Percentiles rank a stretch among this genome's conserved stretches.
Evolutionary conservation across 495 filamentous ascomycete genomes (phyloP).

Genomic region (Trichocladium uniseriatum): DNA sequence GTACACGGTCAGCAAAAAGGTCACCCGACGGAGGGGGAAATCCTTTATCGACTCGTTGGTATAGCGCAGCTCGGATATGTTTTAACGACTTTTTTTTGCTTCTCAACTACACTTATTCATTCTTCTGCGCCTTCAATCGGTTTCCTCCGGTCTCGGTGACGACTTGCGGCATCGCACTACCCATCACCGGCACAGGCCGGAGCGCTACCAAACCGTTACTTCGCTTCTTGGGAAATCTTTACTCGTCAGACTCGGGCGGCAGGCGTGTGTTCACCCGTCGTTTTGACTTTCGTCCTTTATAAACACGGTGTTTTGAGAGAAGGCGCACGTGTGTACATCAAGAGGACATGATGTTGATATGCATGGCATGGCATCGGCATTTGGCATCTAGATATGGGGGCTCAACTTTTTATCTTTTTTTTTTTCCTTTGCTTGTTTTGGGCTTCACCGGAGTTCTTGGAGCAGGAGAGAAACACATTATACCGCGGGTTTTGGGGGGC

Average conservation of each 20-base stretch:
- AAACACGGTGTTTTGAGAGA: slow-evolving; percentile 27
- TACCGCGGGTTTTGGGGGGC: slow-evolving; percentile 14
- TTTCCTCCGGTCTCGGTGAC: slow-evolving; percentile 3
- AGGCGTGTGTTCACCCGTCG: slow-evolving; percentile 4
- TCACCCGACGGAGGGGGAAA: slow-evolving; percentile 38
- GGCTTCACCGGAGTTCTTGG: slow-evolving; percentile 40
- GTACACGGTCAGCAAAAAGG: slow-evolving; percentile 60
- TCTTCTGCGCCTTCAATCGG: neutral
- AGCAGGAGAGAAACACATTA: slow-evolving; percentile 28
- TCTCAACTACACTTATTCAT: slow-evolving; percentile 10
- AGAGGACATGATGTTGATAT: slow-evolving; percentile 45
- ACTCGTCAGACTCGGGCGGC: slow-evolving; percentile 4
- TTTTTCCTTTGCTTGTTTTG: slow-evolving; percentile 14
- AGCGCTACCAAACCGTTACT: slow-evolving; percentile 3
- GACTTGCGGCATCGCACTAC: neutral
- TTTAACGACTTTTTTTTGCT: slow-evolving; percentile 5
- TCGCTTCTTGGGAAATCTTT: slow-evolving; percentile 13
- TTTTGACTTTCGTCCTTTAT: slow-evolving; percentile 20
- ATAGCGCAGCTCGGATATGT: slow-evolving; percentile 18
- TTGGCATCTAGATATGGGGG: slow-evolving; percentile 45
- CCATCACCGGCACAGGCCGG: neutral
- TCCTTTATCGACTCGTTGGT: slow-evolving; percentile 35
- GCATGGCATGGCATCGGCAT: slow-evolving; percentile 45
- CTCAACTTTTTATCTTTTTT: slow-evolving; percentile 15
- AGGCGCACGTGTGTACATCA: slow-evolving; percentile 38